Base-by-base conservation (phyloP, 2,329 filamentous ascomycete genomes). In the Paradendryphiella salina region DNA sequence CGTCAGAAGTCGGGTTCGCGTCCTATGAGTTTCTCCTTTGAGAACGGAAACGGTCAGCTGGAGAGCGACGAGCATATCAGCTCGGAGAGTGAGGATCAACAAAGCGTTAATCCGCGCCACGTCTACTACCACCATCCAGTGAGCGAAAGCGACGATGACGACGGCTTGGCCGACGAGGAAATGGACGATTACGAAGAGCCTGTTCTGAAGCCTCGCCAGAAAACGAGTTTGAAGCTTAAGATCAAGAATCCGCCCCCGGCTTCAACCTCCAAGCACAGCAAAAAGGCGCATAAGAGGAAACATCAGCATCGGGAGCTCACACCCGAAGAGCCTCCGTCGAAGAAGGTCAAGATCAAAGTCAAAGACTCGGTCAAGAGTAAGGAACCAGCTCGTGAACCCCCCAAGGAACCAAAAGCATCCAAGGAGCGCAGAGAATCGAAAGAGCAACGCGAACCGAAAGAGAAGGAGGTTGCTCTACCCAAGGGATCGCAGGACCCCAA, bases 11-110 rank as follows among this genome's bases (percentile, higher is more conserved):
- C 73, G 3, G 74, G 75, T 23, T 76, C 66, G 31, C 80, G 79
- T 54, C 77, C 85, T 57, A 89, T 89, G 85, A 89, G 85, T 68
- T 86, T 89, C 55, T 85, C 86, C 47, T 89, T 89, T 61, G 85
- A 87, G 64, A 81, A 83, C 64, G 80, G 81, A 0, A 79, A 82
- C 52, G 82, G 82, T 33, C 77, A 80, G 50, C 80, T 56, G 74
- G 79, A 70, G 50, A 83, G 79, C 28, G 79, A 82, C 51, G 73
- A 67, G 33, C 77, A 65, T 18, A 60, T 67, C 33, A 65, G 65
- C 23, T 71, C 67, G 9, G 66, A 57, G 21, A 70, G 68, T 33
- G 68, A 70, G 41, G 65, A 61, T 6, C 59, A 65, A 46, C 54
- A 57, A 34, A 72, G 66, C 53, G 59, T 72, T 35, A 69, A 73